Conservation (phyloP, 768 basidiomycete genomes). For the Macrolepiota albuminosa region DNA sequence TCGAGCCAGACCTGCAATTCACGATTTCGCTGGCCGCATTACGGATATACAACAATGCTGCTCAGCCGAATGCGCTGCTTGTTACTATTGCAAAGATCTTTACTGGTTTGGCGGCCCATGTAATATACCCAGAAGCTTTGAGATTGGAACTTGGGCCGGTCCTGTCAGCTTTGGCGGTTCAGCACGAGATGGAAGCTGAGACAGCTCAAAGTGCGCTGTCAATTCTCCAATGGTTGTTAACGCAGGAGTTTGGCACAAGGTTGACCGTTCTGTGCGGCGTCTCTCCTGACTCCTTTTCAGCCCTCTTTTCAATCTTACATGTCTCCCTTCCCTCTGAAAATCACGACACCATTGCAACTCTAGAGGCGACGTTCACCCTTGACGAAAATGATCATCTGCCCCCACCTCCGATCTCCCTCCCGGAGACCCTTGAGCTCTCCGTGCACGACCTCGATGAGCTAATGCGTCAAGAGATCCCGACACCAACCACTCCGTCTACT, state of each 20-base stretch:
- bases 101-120: slow-evolving; percentile 16
- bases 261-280: slow-evolving; percentile 47
- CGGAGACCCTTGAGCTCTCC: slow-evolving; percentile 39
- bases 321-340: slow-evolving; percentile 21
- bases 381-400: slow-evolving; percentile 37
- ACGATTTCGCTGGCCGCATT: slow-evolving; percentile 28
- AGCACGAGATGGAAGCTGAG: slow-evolving; percentile 28
- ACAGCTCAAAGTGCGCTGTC: slow-evolving; percentile 35
- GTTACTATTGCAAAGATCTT: slow-evolving; percentile 22
- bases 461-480: slow-evolving; percentile 28
- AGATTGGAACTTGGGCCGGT: slow-evolving; percentile 30
- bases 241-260: slow-evolving; percentile 38
- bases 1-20: slow-evolving; percentile 26
- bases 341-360: slow-evolving; percentile 15
- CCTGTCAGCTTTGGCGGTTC: slow-evolving; percentile 23
- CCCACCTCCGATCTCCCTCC: slow-evolving; percentile 28
- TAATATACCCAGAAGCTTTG: slow-evolving; percentile 23
- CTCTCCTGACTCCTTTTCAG: slow-evolving; percentile 38
- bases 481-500: slow-evolving; percentile 45
- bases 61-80: slow-evolving; percentile 6
- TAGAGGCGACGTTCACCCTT: slow-evolving; percentile 28
- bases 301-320: slow-evolving; percentile 37
- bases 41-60: slow-evolving; percentile 22
- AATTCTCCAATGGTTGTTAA: slow-evolving; percentile 53
- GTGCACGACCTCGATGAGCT: slow-evolving; percentile 44